These are phyloP conservation scores for Pseudogymnoascus sp. DNA, from an alignment of 2,329 filamentous ascomycete species.

Conservation along the genomic window DNA sequence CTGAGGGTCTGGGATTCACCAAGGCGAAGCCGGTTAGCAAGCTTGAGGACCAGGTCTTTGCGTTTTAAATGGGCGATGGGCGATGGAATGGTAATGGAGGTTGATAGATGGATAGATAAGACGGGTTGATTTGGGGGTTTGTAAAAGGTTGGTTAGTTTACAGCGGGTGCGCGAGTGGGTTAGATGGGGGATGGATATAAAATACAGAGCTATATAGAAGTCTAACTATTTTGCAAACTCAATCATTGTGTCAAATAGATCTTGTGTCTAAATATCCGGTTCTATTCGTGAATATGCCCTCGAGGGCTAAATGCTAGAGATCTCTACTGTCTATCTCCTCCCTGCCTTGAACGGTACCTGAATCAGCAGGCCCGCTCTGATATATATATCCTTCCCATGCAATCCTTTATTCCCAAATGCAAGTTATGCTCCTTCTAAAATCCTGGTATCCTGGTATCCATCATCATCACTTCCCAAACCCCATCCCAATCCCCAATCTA, in stretches of 20 bases:
- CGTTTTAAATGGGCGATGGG: slow-evolving; percentile 56
- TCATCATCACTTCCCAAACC: no score
- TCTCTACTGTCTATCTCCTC: background rate
- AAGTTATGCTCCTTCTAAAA: background rate
- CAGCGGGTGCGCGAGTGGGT: background rate
- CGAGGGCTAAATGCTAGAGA: background rate
- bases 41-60: slow-evolving; percentile 96
- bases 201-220: background rate
- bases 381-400: background rate
- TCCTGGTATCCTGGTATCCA: slow-evolving; percentile 4
- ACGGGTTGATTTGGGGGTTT: background rate
- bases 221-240: slow-evolving; percentile 4
- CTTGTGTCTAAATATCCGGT: background rate
- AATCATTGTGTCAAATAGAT: background rate
- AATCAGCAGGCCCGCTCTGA: background rate
- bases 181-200: slow-evolving; percentile 1
- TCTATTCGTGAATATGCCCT: background rate
- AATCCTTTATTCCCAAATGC: background rate
- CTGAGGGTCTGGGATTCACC: slow-evolving; percentile 80
- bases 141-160: background rate
- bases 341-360: background rate
- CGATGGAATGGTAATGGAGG: background rate
- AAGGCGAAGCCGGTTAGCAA: slow-evolving; percentile 96
- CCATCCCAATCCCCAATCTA: background rate
- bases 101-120: slow-evolving; percentile 4